phyloP scores from a whole-genome alignment of 768 basidiomycete genomes.

The Pisolithus tinctorius region DNA sequence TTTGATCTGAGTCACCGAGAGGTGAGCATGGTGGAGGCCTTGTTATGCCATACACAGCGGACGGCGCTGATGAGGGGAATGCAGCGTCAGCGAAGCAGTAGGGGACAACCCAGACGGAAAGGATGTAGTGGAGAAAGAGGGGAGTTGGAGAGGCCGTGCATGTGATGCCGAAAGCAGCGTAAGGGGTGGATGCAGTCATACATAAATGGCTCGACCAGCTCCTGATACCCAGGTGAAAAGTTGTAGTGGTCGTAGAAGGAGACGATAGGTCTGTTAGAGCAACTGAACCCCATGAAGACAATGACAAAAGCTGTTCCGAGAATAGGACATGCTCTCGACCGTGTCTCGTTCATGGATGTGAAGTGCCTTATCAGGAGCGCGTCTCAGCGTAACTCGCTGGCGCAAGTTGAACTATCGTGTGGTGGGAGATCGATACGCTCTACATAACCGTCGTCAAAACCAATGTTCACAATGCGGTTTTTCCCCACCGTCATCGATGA shows the following conservation, averaged over 20 bases:
- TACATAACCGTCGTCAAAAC: conserved; percentile 52
- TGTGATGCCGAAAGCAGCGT: conserved; percentile 64
- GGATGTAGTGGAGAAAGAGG: conserved; percentile 50
- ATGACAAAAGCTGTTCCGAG: conserved; percentile 41
- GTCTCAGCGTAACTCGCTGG: conserved; percentile 16
- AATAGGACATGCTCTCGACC: conserved; percentile 51
- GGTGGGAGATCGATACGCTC: conserved; percentile 38
- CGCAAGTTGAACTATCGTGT: conserved; percentile 2
- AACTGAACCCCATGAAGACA: conserved; percentile 52
- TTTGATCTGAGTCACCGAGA: conserved; percentile 64
- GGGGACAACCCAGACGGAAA: conserved; percentile 37
- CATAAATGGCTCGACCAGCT: conserved; percentile 63
- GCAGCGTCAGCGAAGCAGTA: conserved; percentile 44
- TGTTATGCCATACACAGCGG: conserved; percentile 71
- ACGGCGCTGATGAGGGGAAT: conserved; percentile 29
- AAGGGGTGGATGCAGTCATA: conserved; percentile 44
- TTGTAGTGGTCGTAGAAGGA: conserved; percentile 13
- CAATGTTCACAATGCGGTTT: conserved; percentile 46
- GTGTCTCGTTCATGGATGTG: conserved; percentile 38
- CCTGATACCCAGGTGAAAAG: conserved; percentile 42
- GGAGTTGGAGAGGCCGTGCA: conserved; percentile 34
- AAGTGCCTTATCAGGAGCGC: conserved; percentile 15
- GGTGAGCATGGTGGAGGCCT: conserved; percentile 54
- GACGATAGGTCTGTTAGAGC: conserved; percentile 28
- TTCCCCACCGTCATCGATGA: conserved; percentile 37